phyloP scores from a whole-genome alignment of 2,329 filamentous ascomycete genomes.

The Fusarium temperatum region DNA sequence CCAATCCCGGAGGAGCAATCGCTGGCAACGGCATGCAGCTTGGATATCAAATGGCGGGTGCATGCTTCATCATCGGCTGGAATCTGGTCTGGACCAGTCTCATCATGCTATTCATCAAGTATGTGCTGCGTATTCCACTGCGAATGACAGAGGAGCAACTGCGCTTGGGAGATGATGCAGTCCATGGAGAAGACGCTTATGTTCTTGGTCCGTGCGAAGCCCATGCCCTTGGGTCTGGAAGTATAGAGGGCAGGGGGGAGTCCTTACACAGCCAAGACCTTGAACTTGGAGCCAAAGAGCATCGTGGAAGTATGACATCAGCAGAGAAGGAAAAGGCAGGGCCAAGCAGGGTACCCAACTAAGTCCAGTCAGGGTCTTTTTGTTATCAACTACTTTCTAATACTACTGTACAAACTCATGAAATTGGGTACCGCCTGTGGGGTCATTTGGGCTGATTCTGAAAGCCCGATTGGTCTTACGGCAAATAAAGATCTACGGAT shows the following conservation, averaged over 20 bases:
- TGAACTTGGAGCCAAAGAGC: neutral
- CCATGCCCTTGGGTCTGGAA: neutral
- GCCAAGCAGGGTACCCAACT: neutral
- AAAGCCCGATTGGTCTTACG: too few species aligned
- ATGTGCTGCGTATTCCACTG: neutral
- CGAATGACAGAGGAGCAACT: neutral
- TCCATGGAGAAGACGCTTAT: neutral
- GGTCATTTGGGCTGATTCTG: too few species aligned
- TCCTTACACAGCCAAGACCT: neutral
- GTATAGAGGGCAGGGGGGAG: neutral
- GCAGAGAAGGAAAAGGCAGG: neutral
- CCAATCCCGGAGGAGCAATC: neutral
- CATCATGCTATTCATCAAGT: neutral
- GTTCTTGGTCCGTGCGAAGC: neutral
- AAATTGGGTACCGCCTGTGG: too few species aligned
- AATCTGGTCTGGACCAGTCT: neutral
- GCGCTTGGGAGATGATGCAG: neutral
- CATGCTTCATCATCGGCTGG: neutral
- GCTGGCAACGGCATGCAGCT: neutral
- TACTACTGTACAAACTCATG: too few species aligned
- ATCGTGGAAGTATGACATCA: neutral
- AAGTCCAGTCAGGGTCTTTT: too few species aligned
- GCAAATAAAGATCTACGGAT: too few species aligned
- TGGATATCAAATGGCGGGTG: neutral
- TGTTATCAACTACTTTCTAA: too few species aligned